Evolutionary conservation across 306 rosid genomes (phyloP).

Genomic region (Ochetophila trinervis): DNA sequence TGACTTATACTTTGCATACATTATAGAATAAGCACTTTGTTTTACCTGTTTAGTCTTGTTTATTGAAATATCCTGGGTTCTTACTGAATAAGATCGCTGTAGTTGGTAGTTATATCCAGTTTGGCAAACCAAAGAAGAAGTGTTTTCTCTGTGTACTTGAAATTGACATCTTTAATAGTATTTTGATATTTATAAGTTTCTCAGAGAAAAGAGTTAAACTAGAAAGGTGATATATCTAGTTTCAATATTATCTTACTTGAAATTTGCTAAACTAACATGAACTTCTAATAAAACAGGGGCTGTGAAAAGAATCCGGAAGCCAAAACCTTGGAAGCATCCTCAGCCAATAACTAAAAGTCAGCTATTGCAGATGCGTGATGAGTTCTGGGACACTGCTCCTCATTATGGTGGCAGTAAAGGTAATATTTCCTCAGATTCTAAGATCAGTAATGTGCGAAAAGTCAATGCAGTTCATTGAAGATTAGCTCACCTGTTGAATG

Average conservation of each 20-base stretch:
- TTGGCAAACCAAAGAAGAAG: not conserved
- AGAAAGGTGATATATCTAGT: conserved; percentile 12
- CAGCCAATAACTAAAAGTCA: conserved; percentile 91
- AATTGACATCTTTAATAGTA: conserved; percentile 17
- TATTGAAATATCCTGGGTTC: not conserved
- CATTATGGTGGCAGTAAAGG: conserved; percentile 99
- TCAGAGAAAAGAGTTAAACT: not conserved
- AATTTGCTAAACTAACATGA: conserved; percentile 15
- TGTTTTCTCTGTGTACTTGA: not conserved
- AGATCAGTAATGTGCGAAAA: not conserved
- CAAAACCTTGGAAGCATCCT: conserved; percentile 99
- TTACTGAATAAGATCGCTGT: conserved; percentile 2
- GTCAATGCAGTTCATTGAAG: conserved; percentile 7
- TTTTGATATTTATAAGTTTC: conserved; percentile 15
- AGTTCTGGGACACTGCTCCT: conserved; percentile 99
- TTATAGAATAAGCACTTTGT: not conserved
- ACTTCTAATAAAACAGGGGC: conserved; percentile 43
- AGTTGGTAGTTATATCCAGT: not conserved
- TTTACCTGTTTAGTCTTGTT: conserved; percentile 1
- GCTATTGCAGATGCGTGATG: conserved; percentile 83
- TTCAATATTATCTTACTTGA: conserved; percentile 10
- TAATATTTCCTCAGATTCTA: conserved; percentile 24
- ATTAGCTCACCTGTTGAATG: conserved; percentile 9
- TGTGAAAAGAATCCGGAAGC: conserved; percentile 78
- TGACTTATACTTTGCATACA: not conserved